Conservation (phyloP, 129 eudicot species). For the Centaurea solstitialis region DNA sequence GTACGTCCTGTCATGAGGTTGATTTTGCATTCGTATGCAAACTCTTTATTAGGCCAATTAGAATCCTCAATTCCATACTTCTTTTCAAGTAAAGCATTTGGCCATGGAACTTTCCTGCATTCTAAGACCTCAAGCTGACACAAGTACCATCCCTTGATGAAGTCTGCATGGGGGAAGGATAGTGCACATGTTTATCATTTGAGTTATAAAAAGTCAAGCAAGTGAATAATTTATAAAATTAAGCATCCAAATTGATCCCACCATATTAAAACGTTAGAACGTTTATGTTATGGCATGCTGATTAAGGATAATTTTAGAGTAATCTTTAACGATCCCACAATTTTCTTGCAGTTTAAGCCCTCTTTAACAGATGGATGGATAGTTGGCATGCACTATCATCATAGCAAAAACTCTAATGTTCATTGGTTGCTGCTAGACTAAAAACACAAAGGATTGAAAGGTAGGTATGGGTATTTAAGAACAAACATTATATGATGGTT, state of each 20-base stretch:
- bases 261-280: not conserved
- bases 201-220: not conserved
- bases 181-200: not conserved
- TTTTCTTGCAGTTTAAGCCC: not conserved
- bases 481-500: not conserved
- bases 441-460: not conserved
- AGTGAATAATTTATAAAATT: not conserved
- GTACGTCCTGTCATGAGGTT: constrained; percentile 90
- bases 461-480: not conserved
- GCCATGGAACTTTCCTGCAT: constrained; percentile 91
- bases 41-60: constrained; percentile 74
- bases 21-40: constrained; percentile 88
- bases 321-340: not conserved
- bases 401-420: not conserved
- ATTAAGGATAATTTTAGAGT: not conserved
- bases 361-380: not conserved
- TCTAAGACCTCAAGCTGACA: constrained; percentile 94
- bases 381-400: not conserved
- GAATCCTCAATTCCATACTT: constrained; percentile 60
- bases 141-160: constrained; percentile 64
- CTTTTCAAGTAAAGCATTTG: constrained; percentile 37
- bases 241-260: not conserved
- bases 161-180: constrained; percentile 50
- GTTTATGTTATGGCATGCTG: not conserved
- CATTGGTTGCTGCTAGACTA: not conserved